Base-by-base conservation (phyloP, 176 grass and related monocot species). In the Calamus simplicifolius region DNA sequence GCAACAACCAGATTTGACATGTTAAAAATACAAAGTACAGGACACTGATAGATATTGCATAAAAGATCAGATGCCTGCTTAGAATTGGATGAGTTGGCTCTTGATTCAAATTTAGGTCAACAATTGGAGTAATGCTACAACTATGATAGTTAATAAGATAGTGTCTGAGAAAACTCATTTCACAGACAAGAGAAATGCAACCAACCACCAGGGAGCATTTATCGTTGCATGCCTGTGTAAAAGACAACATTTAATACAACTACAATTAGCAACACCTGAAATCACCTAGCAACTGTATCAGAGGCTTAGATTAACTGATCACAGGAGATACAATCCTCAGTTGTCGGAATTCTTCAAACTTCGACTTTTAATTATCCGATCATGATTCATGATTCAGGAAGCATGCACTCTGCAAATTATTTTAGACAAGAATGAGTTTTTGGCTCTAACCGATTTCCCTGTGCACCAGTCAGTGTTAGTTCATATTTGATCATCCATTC, bases 261-360 rank as follows among this genome's bases (percentile, higher is more conserved):
- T 30, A 59, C 14, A 13, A 21, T 35, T 63, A 63, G 14, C 13
- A 3, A 31, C 21, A 67, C 64, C 50, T 31, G 50, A 30, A 53
- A 16, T 15, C 17, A 67, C 64, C 49, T 29, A 31, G 50, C 21
- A 67, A 30, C 27, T 17, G 27, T 52, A 30, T 53, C 35, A 13
- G 63, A 28, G 13, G 49, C 63, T 43, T 27, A 64, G 19, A 51
- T 50, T 54, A 54, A 7, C 25, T 54, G 17, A 14, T 18, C 14
- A 53, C 12, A 67, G 16, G 49, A 67, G 16, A 5, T 54, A 67
- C 16, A 67, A 67, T 54, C 27, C 64, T 54, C 16, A 29, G 50
- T 18, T 19, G 50, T 13, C 1, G 50, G 5, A 67, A 52, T 18
- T 63, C 19, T 63, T 49, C 19, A 19, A 16, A 19, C 19, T 63